A percentile compares a stretch with the other conserved stretches of the same genome.
phyloP scores from a whole-genome alignment of 441 rosid genomes.

The Syzygium syzygioides region DNA sequence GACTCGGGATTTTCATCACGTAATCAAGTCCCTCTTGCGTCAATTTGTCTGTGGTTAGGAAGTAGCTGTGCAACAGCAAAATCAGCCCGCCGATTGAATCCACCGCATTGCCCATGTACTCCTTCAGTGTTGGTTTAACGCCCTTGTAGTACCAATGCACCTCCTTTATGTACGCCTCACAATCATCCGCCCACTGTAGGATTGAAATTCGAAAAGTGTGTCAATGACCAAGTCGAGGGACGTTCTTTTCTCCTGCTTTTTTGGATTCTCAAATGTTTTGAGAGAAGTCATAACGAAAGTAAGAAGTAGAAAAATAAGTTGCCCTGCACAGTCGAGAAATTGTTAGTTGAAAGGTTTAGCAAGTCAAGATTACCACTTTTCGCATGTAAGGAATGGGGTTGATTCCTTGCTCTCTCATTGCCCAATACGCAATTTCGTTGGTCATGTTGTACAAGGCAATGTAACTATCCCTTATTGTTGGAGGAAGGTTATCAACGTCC shows the following conservation, averaged over 20 bases:
- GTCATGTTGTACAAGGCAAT: background rate
- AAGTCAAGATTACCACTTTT: background rate
- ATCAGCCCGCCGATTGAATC: constrained; percentile 9
- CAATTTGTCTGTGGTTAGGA: background rate
- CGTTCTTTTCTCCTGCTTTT: background rate
- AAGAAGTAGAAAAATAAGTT: background rate
- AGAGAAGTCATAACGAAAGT: background rate
- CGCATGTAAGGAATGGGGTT: background rate
- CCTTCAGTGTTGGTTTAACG: constrained; percentile 9
- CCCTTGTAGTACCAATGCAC: constrained; percentile 21
- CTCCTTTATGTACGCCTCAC: constrained; percentile 17
- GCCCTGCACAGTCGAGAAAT: background rate
- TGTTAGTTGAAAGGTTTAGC: background rate
- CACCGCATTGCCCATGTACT: constrained; percentile 16
- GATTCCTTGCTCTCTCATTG: background rate
- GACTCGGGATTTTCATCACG: background rate
- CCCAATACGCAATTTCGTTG: background rate
- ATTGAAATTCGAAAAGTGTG: background rate
- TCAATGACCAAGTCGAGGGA: background rate
- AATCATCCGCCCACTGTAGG: constrained; percentile 20
- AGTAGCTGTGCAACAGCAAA: constrained; percentile 1
- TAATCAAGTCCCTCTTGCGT: background rate
- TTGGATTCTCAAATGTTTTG: background rate
- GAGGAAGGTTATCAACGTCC: background rate
- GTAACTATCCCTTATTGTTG: background rate